Base-by-base conservation (phyloP, 139 green algal species). In the Coccomyxa sp. region DNA sequence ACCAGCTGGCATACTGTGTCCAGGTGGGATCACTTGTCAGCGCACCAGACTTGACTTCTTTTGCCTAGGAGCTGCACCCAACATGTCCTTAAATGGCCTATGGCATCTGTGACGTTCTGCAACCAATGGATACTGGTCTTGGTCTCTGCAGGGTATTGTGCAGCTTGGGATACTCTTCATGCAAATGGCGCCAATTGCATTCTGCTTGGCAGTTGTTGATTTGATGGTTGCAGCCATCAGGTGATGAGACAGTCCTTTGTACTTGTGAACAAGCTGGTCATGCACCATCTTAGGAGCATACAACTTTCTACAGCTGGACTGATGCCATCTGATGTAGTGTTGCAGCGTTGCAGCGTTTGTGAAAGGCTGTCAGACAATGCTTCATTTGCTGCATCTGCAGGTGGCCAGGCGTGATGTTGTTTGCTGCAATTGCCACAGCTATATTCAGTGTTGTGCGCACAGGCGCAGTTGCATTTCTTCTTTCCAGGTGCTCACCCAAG, bases 81-180 rank as follows among this genome's bases (percentile, higher is more conserved):
- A 28, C 18, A 71, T 71, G 63, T 71, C 9, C 63, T 28, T 21
- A 25, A n/a, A n/a, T n/a, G n/a, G n/a, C n/a, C 18, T 15, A 25
- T 11, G 63, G 18, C 63, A 71, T 51, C 3, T 51, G 38, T 51
- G 38, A 51, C 38, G 7, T 51, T 51, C 38, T 51, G 18, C 21
- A 71, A 71, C 18, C 18, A 11, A 25, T 71, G 63, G 18, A 9
- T 11, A 21, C 63, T 71, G 63, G 7, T 71, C 63, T 71, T 71
- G 38, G 38, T 11, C 38, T 51, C 38, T 51, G 71, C 71, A 82
- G 79, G 79, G 79, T 25, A 66, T 82, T 25, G 23, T 74, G 60
- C 79, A 82, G 79, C 79, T 82, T 51, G 71, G 81, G n/a, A 59
- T 84, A 58, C 45, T 84, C 68, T 84, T 84, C 81, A 84, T 80